phyloP scores from a whole-genome alignment of 1,139 yeast species.

The Ogataea hybrid region DNA sequence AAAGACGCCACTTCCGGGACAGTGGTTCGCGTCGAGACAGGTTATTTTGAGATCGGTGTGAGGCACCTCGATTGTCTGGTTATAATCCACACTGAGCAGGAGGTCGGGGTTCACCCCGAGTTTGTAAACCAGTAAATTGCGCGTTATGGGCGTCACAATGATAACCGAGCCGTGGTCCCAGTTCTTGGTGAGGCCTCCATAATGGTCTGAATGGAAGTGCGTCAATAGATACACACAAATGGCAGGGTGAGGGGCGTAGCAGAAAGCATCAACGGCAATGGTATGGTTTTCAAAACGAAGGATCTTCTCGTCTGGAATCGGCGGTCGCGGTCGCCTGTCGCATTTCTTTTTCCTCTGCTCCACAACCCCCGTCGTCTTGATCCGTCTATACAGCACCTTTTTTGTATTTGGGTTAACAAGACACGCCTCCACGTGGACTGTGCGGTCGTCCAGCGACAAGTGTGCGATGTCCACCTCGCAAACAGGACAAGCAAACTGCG shows the following conservation, averaged over 20 bases:
- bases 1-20: constrained; percentile 91
- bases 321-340: constrained; percentile 34
- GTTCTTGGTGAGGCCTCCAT: constrained; percentile 74
- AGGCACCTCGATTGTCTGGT: constrained; percentile 31
- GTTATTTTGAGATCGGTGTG: constrained; percentile 56
- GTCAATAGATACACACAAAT: constrained; percentile 59
- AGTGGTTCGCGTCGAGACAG: constrained; percentile 83
- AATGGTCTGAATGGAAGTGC: constrained; percentile 94
- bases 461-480: constrained; percentile 40
- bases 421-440: constrained; percentile 61
- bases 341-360: constrained; percentile 16
- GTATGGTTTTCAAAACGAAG: constrained; percentile 41
- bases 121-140: constrained; percentile 49
- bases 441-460: constrained; percentile 42
- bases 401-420: constrained; percentile 25
- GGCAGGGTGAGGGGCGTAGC: constrained; percentile 45
- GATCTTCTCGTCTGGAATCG: constrained; percentile 56
- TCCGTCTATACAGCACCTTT: constrained; percentile 26
- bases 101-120: constrained; percentile 56
- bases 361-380: constrained; percentile 12
- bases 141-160: constrained; percentile 71
- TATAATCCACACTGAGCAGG: constrained; percentile 35
- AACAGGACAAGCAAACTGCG: constrained; percentile 44
- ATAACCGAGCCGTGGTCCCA: constrained; percentile 67
- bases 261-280: constrained; percentile 70